phyloP scores from a whole-genome alignment of 202 grass and related monocot genomes.

The Schoenoplectus triqueter region DNA sequence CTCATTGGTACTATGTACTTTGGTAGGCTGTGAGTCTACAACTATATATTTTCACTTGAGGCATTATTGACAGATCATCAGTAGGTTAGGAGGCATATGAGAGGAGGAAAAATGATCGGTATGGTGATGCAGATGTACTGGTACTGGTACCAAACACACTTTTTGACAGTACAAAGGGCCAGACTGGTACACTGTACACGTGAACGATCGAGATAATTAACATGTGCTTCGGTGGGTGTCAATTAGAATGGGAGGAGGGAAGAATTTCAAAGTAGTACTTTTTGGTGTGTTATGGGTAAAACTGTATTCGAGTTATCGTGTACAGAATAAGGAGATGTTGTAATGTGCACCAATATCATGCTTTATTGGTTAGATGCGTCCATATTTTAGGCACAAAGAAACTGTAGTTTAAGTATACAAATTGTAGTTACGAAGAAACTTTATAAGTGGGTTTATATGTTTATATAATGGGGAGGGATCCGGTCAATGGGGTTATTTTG shows the following conservation, averaged over 20 bases:
- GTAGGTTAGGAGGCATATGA: neutral
- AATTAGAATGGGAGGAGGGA: neutral
- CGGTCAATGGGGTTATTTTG: too few relatives aligned
- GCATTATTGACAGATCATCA: neutral
- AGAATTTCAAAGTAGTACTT: neutral
- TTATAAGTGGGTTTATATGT: too few relatives aligned
- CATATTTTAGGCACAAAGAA: neutral
- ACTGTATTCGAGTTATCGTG: neutral
- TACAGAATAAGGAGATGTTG: neutral
- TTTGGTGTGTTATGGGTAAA: neutral
- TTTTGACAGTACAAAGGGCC: neutral
- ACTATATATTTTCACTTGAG: too few relatives aligned
- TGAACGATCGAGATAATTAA: neutral
- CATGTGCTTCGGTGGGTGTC: neutral
- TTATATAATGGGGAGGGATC: too few relatives aligned
- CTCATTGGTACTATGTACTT: too few relatives aligned
- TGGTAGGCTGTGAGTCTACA: too few relatives aligned
- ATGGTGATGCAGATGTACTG: neutral
- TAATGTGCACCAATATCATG: conserved; percentile 3
- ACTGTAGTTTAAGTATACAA: neutral
- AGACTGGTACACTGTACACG: neutral
- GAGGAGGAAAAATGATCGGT: neutral
- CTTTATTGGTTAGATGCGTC: neutral
- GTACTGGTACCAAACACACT: neutral
- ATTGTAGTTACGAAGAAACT: neutral